Conservation (phyloP, 768 basidiomycete species). For the Dentipellis sp. region DNA sequence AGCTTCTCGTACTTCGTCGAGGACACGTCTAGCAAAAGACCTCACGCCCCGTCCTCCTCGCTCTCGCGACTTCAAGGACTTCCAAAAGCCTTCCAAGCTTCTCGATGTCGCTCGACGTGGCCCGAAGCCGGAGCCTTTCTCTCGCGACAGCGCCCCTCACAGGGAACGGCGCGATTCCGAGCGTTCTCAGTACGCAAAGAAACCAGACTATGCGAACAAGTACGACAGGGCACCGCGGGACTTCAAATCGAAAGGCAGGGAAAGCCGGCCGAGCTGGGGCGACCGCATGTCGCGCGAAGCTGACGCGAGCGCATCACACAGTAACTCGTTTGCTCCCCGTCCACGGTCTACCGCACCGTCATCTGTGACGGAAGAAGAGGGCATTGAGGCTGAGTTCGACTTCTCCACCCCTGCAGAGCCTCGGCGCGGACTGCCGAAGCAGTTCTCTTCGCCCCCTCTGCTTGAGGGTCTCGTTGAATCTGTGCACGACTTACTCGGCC, state of each 20-base stretch:
- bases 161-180: neutral
- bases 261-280: neutral
- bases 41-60: constrained; percentile 4
- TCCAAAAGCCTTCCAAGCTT: constrained; percentile 3
- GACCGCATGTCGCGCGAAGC: neutral
- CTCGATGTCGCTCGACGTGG: constrained; percentile 8
- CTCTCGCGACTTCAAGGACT: neutral
- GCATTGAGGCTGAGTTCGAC: constrained; percentile 28
- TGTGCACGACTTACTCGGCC: constrained; percentile 49
- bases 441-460: constrained; percentile 63
- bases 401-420: constrained; percentile 18
- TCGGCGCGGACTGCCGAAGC: constrained; percentile 22
- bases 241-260: too few species aligned
- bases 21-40: constrained; percentile 13
- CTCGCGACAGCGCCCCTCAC: constrained; percentile 3
- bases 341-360: neutral
- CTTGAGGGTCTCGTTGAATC: constrained; percentile 53
- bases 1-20: constrained; percentile 3
- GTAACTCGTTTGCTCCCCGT: neutral
- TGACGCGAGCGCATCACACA: neutral
- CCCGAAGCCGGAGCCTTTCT: constrained; percentile 2
- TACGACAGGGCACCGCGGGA: neutral
- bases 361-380: neutral
- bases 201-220: neutral
- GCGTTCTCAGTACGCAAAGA: neutral